Evolutionary conservation across 495 filamentous ascomycete genomes (phyloP), one percentile per base, ranked within the genome.

Genomic region (Neurospora sp.): DNA sequence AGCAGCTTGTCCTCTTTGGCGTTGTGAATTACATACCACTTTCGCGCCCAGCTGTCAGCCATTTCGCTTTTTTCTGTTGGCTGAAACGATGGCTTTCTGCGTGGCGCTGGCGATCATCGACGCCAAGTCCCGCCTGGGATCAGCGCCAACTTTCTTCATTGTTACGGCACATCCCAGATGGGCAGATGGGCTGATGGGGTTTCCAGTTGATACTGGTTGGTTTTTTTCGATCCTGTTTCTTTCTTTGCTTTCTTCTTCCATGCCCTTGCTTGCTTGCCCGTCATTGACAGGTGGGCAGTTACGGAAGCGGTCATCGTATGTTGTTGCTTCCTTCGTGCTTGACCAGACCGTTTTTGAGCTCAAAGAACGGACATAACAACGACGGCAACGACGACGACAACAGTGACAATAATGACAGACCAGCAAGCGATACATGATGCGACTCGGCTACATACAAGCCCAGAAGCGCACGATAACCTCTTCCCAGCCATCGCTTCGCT

Each of bases 91-190:
- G 74, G 72, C 71, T 71, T 53, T 71, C 65, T 70, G 69, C 70
- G 68, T 77, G 78, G 78, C 77, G 78, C 71, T 59, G 75, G 42
- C 53, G 77, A 77, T 78, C 77, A 76, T 73, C 53, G 70, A 70
- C 72, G 77, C 75, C 73, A 77, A 70, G 40, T 69, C 37, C 27
- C 53, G 53, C 53, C 27, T 18, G 6, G 53, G 53, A 65, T 65
- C 27, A 65, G 53, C 53, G 53, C 53, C 53, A 65, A 65, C 27
- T 65, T 65, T 65, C 53, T 65, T 65, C 53, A 65, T 65, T 65
- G 27, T 65, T 65, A 65, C 31, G 27, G 31, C 53, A 65, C 53
- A 65, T 37, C 27, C 27, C 27, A 65, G 27, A 65, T 14, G 12
- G 46, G 46, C 46, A 22, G n/a, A 53, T 59, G 48, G 53, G 53